Base-by-base conservation (phyloP, 1,139 yeast species). In the Candida sanyaensis region DNA sequence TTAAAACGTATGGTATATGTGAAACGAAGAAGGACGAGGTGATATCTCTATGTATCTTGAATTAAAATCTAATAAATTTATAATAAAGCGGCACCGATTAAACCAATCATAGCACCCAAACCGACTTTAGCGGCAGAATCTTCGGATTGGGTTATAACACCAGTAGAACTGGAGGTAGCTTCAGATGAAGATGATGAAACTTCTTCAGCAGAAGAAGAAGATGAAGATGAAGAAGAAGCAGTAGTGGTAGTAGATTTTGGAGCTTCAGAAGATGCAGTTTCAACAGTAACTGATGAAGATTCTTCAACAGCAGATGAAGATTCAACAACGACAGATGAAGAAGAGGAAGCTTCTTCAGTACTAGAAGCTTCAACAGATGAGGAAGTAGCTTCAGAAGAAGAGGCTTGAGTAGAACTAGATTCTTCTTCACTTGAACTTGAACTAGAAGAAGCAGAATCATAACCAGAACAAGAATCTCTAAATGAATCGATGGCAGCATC, bases 401-500 rank as follows among this genome's bases (percentile, higher is more conserved):
- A 50, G 24, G 68, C 53, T n/a, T 72, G 55, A 9, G 71, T 54
- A n/a, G 71, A 44, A 23, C 71, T 54, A 7, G 74, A 48, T 2
- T 68, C 47, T 12, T 64, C 52, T 26, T 64, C 54, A 31, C 70
- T 66, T 13, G 59, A 43, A 31, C 70, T 66, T 13, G 59, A 43
- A 34, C 59, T 41, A 11, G 60, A 44, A 27, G 54, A 44, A 23
- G 57, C 57, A 43, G 51, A 55, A 45, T 58, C 55, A 57, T 64
- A 71, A 50, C 73, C 78, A 32, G 66, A 55, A 69, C 92, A 86
- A 23, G 83, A 62, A 53, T 66, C 56, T 65, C 79, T 64, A 66
- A 88, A 86, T 28, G 85, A 77, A 41, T 72, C 53, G 57, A 70
- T 69, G 50, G 96, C 96, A 48, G 76, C 66, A 46, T 69, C 80